A percentile compares a stretch with the other conserved stretches of the same genome.
phyloP scores from a whole-genome alignment of 345 rosid genomes.

The Euphorbia pulcherrima region DNA sequence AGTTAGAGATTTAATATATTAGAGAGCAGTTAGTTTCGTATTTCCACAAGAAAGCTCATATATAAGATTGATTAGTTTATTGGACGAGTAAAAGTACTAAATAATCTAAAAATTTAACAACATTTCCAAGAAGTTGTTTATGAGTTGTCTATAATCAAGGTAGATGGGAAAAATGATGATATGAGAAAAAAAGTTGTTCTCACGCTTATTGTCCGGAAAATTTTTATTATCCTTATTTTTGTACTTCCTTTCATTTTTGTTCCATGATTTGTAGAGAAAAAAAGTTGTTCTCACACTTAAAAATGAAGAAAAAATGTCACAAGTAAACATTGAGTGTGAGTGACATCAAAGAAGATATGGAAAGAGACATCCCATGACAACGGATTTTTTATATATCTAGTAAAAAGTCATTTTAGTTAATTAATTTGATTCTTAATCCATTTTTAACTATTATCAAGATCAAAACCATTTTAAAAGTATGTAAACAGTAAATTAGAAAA shows the following conservation, averaged over 20 bases:
- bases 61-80: not conserved
- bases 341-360: too few species aligned
- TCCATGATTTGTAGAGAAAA: too few species aligned
- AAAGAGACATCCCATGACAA: too few species aligned
- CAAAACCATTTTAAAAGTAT: not conserved
- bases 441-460: not conserved
- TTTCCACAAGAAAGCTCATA: conserved; percentile 19
- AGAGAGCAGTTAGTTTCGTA: conserved; percentile 19
- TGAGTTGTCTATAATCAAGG: conserved; percentile 7
- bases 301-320: too few species aligned
- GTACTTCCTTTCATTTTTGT: too few species aligned
- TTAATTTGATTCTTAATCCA: not conserved
- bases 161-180: conserved; percentile 22
- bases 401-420: not conserved
- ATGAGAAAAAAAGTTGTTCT: too few species aligned
- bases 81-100: not conserved
- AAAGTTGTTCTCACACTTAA: too few species aligned
- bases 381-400: not conserved
- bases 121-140: conserved; percentile 21
- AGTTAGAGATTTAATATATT: too few species aligned
- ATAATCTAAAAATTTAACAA: not conserved
- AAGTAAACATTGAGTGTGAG: too few species aligned
- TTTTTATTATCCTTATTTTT: too few species aligned
- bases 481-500: not conserved
- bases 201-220: too few species aligned